Percentiles rank a stretch among this genome's conserved stretches.
Conservation (phyloP, 129 eudicot species). For the Ambrosia trifida region DNA sequence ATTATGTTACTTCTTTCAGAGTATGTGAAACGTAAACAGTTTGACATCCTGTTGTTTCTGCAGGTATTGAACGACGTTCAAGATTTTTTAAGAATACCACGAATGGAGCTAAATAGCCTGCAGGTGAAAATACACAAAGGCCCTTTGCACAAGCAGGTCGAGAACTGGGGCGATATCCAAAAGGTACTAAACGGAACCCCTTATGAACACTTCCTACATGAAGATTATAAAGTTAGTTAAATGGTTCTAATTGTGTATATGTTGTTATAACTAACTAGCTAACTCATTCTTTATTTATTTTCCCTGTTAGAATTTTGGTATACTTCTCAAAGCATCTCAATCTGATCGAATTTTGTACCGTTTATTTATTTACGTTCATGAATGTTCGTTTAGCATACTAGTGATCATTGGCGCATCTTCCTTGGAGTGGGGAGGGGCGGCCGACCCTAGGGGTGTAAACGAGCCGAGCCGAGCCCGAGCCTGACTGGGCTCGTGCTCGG, state of each 20-base stretch:
- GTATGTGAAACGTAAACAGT: not conserved
- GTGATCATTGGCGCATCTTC: no score
- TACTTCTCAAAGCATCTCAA: conserved; percentile 23
- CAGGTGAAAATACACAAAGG: conserved; percentile 99
- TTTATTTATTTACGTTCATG: not conserved
- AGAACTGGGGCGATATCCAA: conserved; percentile 73
- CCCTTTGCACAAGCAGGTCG: conserved; percentile 66
- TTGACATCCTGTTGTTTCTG: not conserved
- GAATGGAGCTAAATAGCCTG: conserved; percentile 53
- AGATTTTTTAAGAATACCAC: conserved; percentile 82
- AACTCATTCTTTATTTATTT: conserved; percentile 47
- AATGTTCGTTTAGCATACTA: not conserved
- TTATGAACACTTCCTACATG: conserved; percentile 60
- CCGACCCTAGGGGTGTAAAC: no score
- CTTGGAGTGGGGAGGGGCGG: no score
- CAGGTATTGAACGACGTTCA: conserved; percentile 79
- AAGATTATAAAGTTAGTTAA: conserved; percentile 52
- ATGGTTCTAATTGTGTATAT: conserved; percentile 32
- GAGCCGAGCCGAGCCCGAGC: no score
- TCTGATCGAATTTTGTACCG: conserved; percentile 23
- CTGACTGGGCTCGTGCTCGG: no score
- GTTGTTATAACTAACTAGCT: conserved; percentile 27
- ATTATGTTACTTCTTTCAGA: not conserved
- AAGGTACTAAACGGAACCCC: conserved; percentile 69
- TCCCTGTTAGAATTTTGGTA: conserved; percentile 59